Evolutionary conservation across 2,329 filamentous ascomycete genomes (phyloP).

Genomic region (Fusarium temperatum): DNA sequence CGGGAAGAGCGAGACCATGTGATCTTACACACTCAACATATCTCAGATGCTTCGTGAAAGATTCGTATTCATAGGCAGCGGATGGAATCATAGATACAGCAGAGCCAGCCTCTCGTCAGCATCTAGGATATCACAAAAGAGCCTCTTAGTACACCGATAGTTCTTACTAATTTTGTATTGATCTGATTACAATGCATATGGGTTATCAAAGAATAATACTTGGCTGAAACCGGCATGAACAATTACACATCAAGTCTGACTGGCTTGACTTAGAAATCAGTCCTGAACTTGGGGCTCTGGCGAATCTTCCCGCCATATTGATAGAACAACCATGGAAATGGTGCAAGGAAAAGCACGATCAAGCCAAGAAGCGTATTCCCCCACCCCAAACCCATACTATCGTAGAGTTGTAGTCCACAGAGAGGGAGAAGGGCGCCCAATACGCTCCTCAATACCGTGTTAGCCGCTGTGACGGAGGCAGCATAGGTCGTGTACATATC

Average conservation of each 20-base stretch:
- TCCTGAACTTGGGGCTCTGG: not conserved
- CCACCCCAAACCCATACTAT: not conserved
- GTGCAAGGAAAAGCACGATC: not conserved
- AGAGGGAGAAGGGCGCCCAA: not conserved
- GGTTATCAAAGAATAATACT: not conserved
- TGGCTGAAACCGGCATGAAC: not conserved
- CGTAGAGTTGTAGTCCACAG: not conserved
- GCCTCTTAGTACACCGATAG: not conserved
- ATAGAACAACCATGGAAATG: not conserved
- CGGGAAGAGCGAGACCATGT: not conserved
- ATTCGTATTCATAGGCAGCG: not conserved
- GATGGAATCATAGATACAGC: not conserved
- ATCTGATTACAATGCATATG: not conserved
- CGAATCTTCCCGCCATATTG: not conserved
- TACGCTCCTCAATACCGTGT: not conserved
- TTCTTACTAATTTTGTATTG: not conserved
- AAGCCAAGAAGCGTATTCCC: not conserved
- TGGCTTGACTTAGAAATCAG: not conserved
- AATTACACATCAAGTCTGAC: not conserved
- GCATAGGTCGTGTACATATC: not conserved
- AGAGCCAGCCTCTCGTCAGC: not conserved
- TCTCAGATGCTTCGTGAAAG: not conserved
- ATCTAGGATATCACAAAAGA: rapidly evolving
- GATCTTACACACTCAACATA: not conserved
- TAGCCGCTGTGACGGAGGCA: not conserved